Base-by-base conservation (phyloP, 768 basidiomycete species). In the Pilatotrama ljubarskyi region DNA sequence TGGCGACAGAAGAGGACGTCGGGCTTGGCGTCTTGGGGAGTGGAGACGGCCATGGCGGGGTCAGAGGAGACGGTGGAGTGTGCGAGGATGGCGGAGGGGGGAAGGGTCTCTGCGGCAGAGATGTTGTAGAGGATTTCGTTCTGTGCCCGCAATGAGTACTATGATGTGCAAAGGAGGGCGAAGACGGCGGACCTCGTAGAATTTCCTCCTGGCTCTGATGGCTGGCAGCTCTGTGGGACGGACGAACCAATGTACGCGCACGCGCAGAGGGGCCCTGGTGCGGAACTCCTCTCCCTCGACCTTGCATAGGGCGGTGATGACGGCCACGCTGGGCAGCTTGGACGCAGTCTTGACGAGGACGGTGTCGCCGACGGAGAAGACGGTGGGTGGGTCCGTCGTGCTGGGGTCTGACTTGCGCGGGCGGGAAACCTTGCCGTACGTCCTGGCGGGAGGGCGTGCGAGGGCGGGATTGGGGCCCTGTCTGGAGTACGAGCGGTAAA, bases 191-290 rank as follows among this genome's bases (percentile, higher is more conserved):
- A 90, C 90, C 73, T 86, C 79, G 44, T 75, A 66, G 69, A 86
- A 81, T 17, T 84, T 81, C 42, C 89, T 79, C 62, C 82, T 81
- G 0, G 83, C 84, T 13, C 90, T 78, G 52, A 85, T 74, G 24
- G 74, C 73, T 7, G 89, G 80, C 59, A 91, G 74, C 68, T 92
- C 84, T 0, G 75, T 72, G 0, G 88, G 89, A 32, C 84, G 74
- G 61, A 89, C 73, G 66, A 92, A 93, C 90, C 90, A 93, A 64
- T 91, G 90, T 22, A 92, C 73, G 25, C 82, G 79, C 22, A 88
- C 72, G 55, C 82, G 78, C 77, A 86, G 84, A 1, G 66, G 68
- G 35, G 74, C 70, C n/a, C 69, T 68, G 36, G 75, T 71, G 22
- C 53, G 66, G 8, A 64, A 72, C 0, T 68, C 68, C 8, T 73